Evolutionary conservation across 2,329 filamentous ascomycete species (phyloP).

Genomic region (Colletotrichum filicis): DNA sequence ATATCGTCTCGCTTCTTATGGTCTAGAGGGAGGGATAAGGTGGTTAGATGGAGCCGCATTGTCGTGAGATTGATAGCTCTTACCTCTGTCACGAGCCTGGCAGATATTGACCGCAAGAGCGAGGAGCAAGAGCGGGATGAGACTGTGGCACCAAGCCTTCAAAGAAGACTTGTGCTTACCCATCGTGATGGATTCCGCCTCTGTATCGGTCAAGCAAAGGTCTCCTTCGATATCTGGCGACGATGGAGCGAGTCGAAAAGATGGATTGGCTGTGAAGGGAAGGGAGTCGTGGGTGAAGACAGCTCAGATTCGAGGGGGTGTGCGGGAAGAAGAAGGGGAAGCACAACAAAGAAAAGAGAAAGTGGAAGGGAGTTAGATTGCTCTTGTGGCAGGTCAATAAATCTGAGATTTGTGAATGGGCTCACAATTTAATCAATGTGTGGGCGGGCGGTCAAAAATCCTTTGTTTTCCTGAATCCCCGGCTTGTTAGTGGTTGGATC

Average conservation of each 20-base stretch:
- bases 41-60: background rate
- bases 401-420: background rate
- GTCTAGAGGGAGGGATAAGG: background rate
- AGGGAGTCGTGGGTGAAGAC: background rate
- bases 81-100: slow-evolving; percentile 11
- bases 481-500: background rate
- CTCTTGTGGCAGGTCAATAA: background rate
- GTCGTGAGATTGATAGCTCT: background rate
- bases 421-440: background rate
- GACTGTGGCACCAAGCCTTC: background rate
- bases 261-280: background rate
- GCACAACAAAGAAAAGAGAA: background rate
- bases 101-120: background rate
- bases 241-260: background rate
- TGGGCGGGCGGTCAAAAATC: background rate
- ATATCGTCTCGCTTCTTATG: background rate
- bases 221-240: no score
- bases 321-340: background rate
- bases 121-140: background rate
- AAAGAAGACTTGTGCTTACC: background rate
- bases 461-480: background rate
- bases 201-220: background rate
- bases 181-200: background rate
- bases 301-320: no score
- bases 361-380: background rate